Evolutionary conservation across 306 rosid genomes (phyloP), one percentile per base, ranked within the genome.

Genomic region (Carpinus viminea): DNA sequence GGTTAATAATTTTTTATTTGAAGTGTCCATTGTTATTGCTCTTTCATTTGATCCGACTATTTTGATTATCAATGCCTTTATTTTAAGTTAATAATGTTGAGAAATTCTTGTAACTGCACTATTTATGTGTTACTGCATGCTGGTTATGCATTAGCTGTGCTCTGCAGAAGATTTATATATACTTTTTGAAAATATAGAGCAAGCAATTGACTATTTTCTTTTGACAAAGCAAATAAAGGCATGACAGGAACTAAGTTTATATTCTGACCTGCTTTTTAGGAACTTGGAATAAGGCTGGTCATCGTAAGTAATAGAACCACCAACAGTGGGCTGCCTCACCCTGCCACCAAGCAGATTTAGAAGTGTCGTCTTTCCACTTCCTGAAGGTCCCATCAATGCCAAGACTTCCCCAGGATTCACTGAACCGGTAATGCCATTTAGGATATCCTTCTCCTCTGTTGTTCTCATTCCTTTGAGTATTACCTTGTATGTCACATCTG

Each of bases 321-420:
- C 75, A 31, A 81, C 85, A 28, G 85, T 68, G 15, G 90, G 74
- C 46, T 82, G 89, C 8, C 51, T 60, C 57, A 85, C 13, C 85
- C 97, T 86, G 45, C 98, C 96, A 68, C 99, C 96, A 46, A 96
- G 96, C 38, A 96, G 85, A 84, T 83, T 96, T 3, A 96, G 80
- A 18, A 96, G 96, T 12, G 90, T 88, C 34, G 99, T 92, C 77
- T 96, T 96, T 84, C 99, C 99, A 82, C 99, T 93, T 78, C 99
- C 98, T 3, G 98, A 96, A 70, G 99, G 99, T 48, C 99, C 99
- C 99, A 96, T 96, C 79, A 96, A 74, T 31, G 99, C 99, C 79
- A 96, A 81, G 77, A 96, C 98, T 80, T 96, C 99, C 9, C 99
- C 94, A 8, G 99, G 98, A 84, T 85, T 85, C 21, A 96, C 97